Conservation (phyloP, 106 monocot genomes). For the Ottelia alismoides region DNA sequence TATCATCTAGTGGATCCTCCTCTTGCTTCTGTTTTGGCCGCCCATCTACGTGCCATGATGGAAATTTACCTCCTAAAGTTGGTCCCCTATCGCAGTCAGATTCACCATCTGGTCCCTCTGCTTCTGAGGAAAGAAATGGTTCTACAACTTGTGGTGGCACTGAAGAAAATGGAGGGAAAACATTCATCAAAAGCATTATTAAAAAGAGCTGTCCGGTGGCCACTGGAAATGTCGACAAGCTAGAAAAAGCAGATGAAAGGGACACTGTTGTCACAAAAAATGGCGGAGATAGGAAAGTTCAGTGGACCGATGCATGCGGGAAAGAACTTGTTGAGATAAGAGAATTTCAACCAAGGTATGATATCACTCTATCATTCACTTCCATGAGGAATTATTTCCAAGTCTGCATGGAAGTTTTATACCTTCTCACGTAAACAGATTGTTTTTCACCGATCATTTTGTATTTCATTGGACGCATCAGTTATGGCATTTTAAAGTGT, state of each 20-base stretch:
- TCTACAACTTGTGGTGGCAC: slow-evolving; percentile 4
- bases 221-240: slow-evolving; percentile 15
- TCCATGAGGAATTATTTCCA: too few relatives aligned
- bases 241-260: slow-evolving; percentile 18
- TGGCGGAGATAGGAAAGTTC: slow-evolving; percentile 53
- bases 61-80: slow-evolving; percentile 21
- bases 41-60: slow-evolving; percentile 14
- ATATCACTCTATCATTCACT: background rate
- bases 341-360: slow-evolving; percentile 70
- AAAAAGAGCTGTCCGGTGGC: slow-evolving; percentile 25
- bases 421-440: too few relatives aligned
- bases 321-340: slow-evolving; percentile 57
- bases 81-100: slow-evolving; percentile 10
- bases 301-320: slow-evolving; percentile 69
- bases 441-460: too few relatives aligned
- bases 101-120: slow-evolving; percentile 2
- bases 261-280: slow-evolving; percentile 10
- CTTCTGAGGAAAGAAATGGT: slow-evolving; percentile 10
- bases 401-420: too few relatives aligned
- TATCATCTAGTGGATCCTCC: slow-evolving; percentile 23
- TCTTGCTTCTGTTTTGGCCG: slow-evolving; percentile 53
- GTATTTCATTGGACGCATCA: too few relatives aligned
- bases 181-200: slow-evolving; percentile 44
- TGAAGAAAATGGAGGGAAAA: slow-evolving; percentile 19
- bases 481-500: too few relatives aligned